A percentile compares a stretch with the other conserved stretches of the same genome.
phyloP scores from a whole-genome alignment of 2,329 filamentous ascomycete species.

The Dothiorella sarmentorum region DNA sequence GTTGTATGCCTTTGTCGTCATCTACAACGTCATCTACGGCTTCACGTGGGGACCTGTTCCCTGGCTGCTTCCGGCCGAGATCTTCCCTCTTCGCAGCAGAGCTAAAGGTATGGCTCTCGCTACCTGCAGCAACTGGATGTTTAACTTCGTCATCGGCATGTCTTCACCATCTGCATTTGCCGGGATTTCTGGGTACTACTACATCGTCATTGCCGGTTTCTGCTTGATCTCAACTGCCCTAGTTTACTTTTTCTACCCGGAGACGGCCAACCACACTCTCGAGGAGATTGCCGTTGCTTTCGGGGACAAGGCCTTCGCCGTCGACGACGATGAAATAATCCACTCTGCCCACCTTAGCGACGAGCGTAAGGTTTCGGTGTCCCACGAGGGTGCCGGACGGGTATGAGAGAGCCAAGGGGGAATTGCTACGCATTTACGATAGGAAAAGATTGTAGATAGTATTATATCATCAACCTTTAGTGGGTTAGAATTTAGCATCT shows the following conservation, averaged over 20 bases:
- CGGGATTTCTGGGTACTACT: constrained; percentile 38
- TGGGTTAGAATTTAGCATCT: no score
- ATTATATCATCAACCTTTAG: no score
- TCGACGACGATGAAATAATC: constrained; percentile 24
- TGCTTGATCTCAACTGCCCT: constrained; percentile 32
- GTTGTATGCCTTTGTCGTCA: constrained; percentile 45
- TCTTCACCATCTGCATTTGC: constrained; percentile 41
- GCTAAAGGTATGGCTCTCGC: constrained; percentile 39
- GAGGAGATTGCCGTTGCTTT: constrained; percentile 43
- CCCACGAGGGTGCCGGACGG: no score
- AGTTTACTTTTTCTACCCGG: constrained; percentile 39
- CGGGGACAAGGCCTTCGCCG: constrained; percentile 41
- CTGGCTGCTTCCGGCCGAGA: constrained; percentile 34
- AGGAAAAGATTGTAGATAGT: no score
- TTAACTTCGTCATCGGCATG: constrained; percentile 45
- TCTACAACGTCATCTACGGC: constrained; percentile 39
- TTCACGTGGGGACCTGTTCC: constrained; percentile 34
- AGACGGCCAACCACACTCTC: constrained; percentile 34
- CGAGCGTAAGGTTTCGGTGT: no score
- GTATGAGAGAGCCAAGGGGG: no score
- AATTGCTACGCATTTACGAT: no score
- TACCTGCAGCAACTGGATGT: constrained; percentile 34
- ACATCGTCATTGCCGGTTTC: constrained; percentile 38
- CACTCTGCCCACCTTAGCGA: no score
- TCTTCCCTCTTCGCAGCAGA: constrained; percentile 32